Evolutionary conservation across 805 yeast genomes (phyloP).

Genomic region (Candida insectalens): DNA sequence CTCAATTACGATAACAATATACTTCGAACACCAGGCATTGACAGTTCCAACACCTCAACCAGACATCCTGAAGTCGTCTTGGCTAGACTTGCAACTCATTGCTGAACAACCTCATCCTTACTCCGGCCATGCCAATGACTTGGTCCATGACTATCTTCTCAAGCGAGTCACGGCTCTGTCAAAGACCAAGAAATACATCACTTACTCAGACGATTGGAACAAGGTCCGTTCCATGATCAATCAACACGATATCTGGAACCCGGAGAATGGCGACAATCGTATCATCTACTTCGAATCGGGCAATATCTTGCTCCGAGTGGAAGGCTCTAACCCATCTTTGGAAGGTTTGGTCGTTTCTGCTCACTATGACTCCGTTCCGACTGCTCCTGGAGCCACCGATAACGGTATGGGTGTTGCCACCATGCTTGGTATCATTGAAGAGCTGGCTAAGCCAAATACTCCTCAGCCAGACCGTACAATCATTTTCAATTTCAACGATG

Average conservation of each 20-base stretch:
- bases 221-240: constrained; percentile 25
- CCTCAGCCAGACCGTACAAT: constrained; percentile 61
- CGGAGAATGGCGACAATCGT: constrained; percentile 30
- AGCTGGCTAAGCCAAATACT: constrained; percentile 25
- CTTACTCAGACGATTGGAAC: constrained; percentile 31
- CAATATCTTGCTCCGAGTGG: constrained; percentile 66
- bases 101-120: constrained; percentile 69
- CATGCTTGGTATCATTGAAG: constrained; percentile 57
- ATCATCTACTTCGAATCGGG: constrained; percentile 75
- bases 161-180: constrained; percentile 31
- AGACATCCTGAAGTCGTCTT: constrained; percentile 33
- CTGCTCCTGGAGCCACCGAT: constrained; percentile 82
- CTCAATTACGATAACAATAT: constrained; percentile 24
- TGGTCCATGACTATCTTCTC: constrained; percentile 59
- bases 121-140: constrained; percentile 65
- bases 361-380: constrained; percentile 84
- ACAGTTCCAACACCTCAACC: constrained; percentile 33
- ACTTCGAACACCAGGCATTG: constrained; percentile 33
- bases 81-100: constrained; percentile 67
- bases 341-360: constrained; percentile 73
- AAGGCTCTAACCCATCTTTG: constrained; percentile 47
- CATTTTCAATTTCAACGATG: constrained; percentile 77
- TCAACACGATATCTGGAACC: constrained; percentile 39
- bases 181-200: constrained; percentile 20
- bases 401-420: constrained; percentile 87